Evolutionary conservation across 768 basidiomycete species (phyloP).

Genomic region (Pholiota conissans): DNA sequence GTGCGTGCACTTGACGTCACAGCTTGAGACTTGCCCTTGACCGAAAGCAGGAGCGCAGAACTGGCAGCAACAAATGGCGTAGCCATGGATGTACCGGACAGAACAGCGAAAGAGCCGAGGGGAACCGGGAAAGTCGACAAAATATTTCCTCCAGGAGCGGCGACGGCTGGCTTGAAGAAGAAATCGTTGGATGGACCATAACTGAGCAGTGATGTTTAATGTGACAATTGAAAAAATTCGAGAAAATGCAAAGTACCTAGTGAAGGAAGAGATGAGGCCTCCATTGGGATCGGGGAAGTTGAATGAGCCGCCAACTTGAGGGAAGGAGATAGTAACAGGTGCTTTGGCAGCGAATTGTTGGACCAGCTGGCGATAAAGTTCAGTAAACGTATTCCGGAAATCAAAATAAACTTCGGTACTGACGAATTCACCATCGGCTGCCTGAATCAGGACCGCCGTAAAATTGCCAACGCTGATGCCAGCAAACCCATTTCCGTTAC

Average conservation of each 20-base stretch:
- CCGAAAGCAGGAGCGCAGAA: slow-evolving; percentile 39
- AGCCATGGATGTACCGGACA: slow-evolving; percentile 41
- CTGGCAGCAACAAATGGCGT: slow-evolving; percentile 41
- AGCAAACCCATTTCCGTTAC: slow-evolving; percentile 49
- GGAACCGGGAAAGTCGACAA: slow-evolving; percentile 39
- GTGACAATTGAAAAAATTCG: neutral
- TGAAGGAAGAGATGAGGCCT: slow-evolving; percentile 56
- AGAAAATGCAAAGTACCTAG: slow-evolving; percentile 31
- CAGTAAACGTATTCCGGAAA: slow-evolving; percentile 1
- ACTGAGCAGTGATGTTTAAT: slow-evolving; percentile 18
- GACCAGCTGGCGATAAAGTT: slow-evolving; percentile 37
- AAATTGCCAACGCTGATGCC: slow-evolving; percentile 46
- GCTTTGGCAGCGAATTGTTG: slow-evolving; percentile 46
- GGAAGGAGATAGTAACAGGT: slow-evolving; percentile 45
- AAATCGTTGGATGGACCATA: slow-evolving; percentile 64
- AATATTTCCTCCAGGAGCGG: slow-evolving; percentile 51
- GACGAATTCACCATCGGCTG: slow-evolving; percentile 56
- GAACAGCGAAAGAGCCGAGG: slow-evolving; percentile 32
- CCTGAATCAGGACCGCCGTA: slow-evolving; percentile 50
- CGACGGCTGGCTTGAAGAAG: slow-evolving; percentile 48
- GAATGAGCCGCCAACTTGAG: slow-evolving; percentile 40
- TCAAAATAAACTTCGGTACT: slow-evolving; percentile 20
- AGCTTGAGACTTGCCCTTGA: slow-evolving; percentile 29
- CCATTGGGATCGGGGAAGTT: slow-evolving; percentile 50
- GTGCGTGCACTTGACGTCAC: slow-evolving; percentile 31